Base-by-base conservation (phyloP, 2,329 filamentous ascomycete species). In the Byssothecium circinans region DNA sequence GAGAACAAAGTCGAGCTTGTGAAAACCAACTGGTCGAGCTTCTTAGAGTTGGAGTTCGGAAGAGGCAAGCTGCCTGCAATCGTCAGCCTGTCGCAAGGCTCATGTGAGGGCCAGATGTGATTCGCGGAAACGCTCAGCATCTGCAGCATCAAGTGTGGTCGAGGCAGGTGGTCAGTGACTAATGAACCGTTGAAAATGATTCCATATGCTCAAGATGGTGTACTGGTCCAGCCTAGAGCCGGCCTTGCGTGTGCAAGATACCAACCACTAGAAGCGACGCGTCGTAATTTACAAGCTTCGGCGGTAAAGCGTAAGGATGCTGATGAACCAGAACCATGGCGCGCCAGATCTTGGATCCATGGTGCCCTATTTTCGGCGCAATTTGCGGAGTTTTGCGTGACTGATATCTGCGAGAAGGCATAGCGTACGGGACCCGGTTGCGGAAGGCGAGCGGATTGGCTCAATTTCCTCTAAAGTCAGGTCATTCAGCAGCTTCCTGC, bases 311-410 rank as follows among this genome's bases (percentile, higher is more conserved):
- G 19, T 29, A 19, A 19, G 12, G 17, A 12, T 25, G 10, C 42
- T 20, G 7, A 14, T 14, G 29, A 19, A 19, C 39, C 15, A 11
- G 34, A 42, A 34, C n/a, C 11, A 33, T 14, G 29, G 18, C 12
- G 27, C 8, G 15, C 25, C 25, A 27, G n/a, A 14, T 35, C n/a
- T 33, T 32, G 14, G 30, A 30, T 19, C n/a, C 23, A 15, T 12
- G 23, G 33, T 18, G 33, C 39, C 33, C 30, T 40, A n/a, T 14
- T 44, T 8, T 36, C 33, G 8, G 23, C 15, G 43, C 44, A 27
- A 64, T 64, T 63, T 60, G 61, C 46, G 52, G 53, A 54, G 44
- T 49, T 56, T 54, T 51, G 48, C 41, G 41, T 54, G 46, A 56
- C 40, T n/a, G n/a, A n/a, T n/a, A n/a, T n/a, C n/a, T n/a, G n/a